Evolutionary conservation across 306 rosid genomes (phyloP), one percentile per base, ranked within the genome.

Genomic region (Hippophae gyantsensis): DNA sequence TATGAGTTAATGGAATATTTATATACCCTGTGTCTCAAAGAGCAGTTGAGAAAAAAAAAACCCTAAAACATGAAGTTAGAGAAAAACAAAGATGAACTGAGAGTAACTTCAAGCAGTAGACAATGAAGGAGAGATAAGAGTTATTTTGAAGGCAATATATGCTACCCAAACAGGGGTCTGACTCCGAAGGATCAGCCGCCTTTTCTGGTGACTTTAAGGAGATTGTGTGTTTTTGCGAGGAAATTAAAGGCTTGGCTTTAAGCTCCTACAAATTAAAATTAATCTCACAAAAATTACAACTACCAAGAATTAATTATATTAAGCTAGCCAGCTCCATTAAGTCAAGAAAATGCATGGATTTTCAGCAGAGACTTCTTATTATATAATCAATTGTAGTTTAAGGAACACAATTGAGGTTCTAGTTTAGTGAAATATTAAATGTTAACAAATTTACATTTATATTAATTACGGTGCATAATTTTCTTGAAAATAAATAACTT

Each of bases 141-240:
- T 80, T 54, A 78, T 69, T 67, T 80, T 84, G 82, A 74, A 84
- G 83, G 27, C 71, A 79, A 84, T 82, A 82, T 83, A 80, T 88
- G 97, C 68, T 88, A 75, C 94, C 88, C 72, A 62, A 42, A 50
- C 62, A 75, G 99, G 95, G 84, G 75, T 84, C 79, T 71, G 66
- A 57, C 74, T 71, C 99, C 97, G 99, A 86, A 81, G 95, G 90
- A 62, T 93, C 71, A 86, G 97, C 99, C 97, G 82, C 73, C 79
- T 79, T 93, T 88, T 86, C 68, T 78, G 99, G 86, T 75, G 85
- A 80, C 81, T 80, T 77, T 71, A 70, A 77, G 25, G 23, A 57
- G 51, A 32, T 6, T 60, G 76, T 83, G 83, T 71, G 85, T 63
- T 75, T 18, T 73, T 66, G 84, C 81, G 79, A 80, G 72, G 66